Evolutionary conservation across 805 yeast genomes (phyloP), one percentile per base, ranked within the genome.

Genomic region (Candida xiaguanensis): DNA sequence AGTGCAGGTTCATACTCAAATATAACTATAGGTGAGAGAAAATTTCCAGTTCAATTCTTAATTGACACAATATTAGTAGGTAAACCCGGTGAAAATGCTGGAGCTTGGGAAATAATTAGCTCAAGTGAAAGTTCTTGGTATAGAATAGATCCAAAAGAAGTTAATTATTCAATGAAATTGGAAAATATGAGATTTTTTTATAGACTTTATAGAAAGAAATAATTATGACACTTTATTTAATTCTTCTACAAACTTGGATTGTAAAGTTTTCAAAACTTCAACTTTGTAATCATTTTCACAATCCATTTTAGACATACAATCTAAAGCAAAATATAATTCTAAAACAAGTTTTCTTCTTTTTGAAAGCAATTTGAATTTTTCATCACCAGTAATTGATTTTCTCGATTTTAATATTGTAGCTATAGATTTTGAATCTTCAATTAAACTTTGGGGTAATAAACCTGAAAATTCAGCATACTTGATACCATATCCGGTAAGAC

Each of bases 1-100:
- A 82, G 93, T 61, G 96, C 96, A 0, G 96, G 96, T 0, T 84
- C 95, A 8, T 88, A 81, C 59, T 85, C 95, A 1, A 82, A 86
- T 50, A 84, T 88, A 27, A 72, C 78, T 2, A 73, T 88, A 31
- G 95, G 95, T 3, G 59, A 77, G 22, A 87, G 83, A 56, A 75
- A 67, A 47, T 88, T 88, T 63, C 96, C 96, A 0, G 81, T 88
- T 3, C 89, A 86, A 47, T 86, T 83, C 50, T 66, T 88, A 28
- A 67, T 89, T 8, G 95, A 88, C 52, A 85, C 82, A 26, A 69
- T 86, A 1, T 61, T 88, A 24, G 67, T 79, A 18, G 85, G 86
- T 2, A 62, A 61, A 44, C 65, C 65, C 2, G 60, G 64, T 3
- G 59, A 52, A 22, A 48, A 52, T 9, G 40, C 47, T 29, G 85